These are phyloP conservation scores for Prunus salicina DNA, from an alignment of 306 rosid species.

Conservation along the genomic window DNA sequence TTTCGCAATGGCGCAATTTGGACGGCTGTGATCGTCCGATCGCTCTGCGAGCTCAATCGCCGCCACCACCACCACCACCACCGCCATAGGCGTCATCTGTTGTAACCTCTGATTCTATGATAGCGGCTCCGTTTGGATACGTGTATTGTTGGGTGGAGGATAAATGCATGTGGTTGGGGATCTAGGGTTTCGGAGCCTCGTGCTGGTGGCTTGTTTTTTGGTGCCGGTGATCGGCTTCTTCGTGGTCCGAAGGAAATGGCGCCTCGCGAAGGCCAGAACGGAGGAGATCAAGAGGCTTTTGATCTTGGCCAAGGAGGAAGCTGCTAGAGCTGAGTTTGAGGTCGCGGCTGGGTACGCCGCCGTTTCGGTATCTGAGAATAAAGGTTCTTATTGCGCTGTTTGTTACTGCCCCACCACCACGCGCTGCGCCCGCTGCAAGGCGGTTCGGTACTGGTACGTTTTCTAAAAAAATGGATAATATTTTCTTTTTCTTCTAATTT, in stretches of 20 bases:
- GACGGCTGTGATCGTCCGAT: conserved; percentile 15
- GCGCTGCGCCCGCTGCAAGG: conserved; percentile 79
- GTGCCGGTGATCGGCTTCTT: conserved; percentile 54
- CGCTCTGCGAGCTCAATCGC: conserved; percentile 4
- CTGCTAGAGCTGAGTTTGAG: conserved; percentile 74
- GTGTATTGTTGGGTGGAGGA: conserved; percentile 39
- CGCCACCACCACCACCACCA: conserved; percentile 7
- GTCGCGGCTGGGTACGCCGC: conserved; percentile 34
- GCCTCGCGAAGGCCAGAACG: conserved; percentile 48
- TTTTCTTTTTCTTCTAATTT: background rate
- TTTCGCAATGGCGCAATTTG: background rate
- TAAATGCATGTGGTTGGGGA: conserved; percentile 77
- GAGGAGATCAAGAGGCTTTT: conserved; percentile 82
- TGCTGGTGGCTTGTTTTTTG: conserved; percentile 46
- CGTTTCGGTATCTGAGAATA: conserved; percentile 10
- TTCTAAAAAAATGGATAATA: background rate
- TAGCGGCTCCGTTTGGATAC: conserved; percentile 49
- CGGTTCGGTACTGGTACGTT: conserved; percentile 83
- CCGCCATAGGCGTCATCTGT: conserved; percentile 2
- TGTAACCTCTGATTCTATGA: conserved; percentile 45
- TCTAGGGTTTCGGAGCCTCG: conserved; percentile 80
- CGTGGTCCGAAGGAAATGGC: conserved; percentile 62
- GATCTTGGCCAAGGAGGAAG: conserved; percentile 70
- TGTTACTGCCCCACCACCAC: conserved; percentile 73
- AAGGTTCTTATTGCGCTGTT: conserved; percentile 55